Evolutionary conservation across 306 rosid genomes (phyloP).

Genomic region (Sicyos edulis): DNA sequence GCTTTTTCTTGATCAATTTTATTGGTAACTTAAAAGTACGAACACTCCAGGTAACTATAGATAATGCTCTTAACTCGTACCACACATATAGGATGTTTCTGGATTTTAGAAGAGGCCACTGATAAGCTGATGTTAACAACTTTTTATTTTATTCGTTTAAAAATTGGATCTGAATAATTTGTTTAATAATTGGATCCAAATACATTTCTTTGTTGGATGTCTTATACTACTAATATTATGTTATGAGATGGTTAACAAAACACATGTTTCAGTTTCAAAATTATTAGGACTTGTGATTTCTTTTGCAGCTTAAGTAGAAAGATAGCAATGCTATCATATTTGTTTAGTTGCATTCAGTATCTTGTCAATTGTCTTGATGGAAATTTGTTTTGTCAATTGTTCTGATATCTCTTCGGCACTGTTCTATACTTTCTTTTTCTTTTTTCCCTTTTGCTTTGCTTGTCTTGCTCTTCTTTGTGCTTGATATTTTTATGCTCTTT

Average conservation of each 20-base stretch:
- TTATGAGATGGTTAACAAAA: background rate
- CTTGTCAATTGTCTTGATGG: background rate
- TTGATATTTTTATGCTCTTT: background rate
- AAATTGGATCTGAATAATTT: background rate
- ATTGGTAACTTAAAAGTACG: background rate
- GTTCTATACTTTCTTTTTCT: background rate
- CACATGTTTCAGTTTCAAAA: background rate
- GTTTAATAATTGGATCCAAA: background rate
- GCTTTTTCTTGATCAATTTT: background rate
- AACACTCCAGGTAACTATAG: background rate
- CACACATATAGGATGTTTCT: background rate
- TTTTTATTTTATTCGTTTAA: background rate
- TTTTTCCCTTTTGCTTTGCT: background rate
- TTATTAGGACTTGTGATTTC: background rate
- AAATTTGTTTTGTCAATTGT: background rate
- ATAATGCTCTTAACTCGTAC: background rate
- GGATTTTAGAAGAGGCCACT: background rate
- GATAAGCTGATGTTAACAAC: background rate
- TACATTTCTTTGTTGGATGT: background rate
- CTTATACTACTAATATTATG: background rate
- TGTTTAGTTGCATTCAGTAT: background rate
- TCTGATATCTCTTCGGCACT: background rate
- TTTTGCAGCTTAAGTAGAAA: conserved; percentile 2
- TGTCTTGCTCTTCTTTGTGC: conserved; percentile 3
- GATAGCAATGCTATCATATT: background rate